Evolutionary conservation across 495 filamentous ascomycete genomes (phyloP).

Genomic region (Trichoderma virens): DNA sequence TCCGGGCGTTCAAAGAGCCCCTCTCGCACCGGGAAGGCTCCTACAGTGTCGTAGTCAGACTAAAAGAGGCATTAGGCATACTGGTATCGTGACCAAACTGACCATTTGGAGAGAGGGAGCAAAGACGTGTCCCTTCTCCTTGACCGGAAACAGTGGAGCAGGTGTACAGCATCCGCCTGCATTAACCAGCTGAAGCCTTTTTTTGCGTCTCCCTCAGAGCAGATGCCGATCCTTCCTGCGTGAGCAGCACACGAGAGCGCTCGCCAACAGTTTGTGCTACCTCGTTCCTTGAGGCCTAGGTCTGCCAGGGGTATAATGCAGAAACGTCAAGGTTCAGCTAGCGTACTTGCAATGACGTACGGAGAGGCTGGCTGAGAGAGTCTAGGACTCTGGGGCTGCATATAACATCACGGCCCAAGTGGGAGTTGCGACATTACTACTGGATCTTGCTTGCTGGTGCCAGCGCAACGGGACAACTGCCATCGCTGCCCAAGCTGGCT

Average conservation of each 20-base stretch:
- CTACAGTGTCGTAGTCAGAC: background rate
- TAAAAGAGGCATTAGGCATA: background rate
- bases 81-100: background rate
- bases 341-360: background rate
- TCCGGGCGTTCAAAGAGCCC: background rate
- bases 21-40: constrained; percentile 2
- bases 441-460: background rate
- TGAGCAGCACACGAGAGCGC: background rate
- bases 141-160: background rate
- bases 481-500: constrained; percentile 1
- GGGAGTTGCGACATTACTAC: background rate
- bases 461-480: background rate
- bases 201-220: background rate
- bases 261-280: background rate
- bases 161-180: background rate
- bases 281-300: background rate
- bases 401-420: background rate
- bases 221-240: background rate
- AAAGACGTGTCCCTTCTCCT: background rate
- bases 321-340: background rate
- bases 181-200: background rate
- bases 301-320: background rate
- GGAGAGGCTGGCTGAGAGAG: background rate
- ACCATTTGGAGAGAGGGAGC: background rate
- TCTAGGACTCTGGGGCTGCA: background rate